phyloP scores from a whole-genome alignment of 2,329 filamentous ascomycete genomes.

The Colletotrichum sp. region DNA sequence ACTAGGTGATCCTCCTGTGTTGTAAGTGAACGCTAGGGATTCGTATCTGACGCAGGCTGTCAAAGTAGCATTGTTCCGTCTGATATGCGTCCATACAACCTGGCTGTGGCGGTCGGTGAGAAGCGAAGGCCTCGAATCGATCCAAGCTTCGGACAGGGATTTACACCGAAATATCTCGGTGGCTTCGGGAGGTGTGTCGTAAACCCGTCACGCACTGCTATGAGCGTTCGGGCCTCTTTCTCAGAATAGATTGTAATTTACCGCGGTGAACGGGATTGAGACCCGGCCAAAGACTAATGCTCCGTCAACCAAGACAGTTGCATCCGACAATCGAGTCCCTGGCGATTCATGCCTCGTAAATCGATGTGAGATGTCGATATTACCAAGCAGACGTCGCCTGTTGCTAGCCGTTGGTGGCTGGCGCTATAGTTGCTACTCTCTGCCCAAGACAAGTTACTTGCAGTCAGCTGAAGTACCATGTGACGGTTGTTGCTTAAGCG shows the following conservation, averaged over 20 bases:
- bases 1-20: not conserved
- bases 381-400: not conserved
- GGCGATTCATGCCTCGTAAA: not conserved
- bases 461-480: not conserved
- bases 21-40: not conserved
- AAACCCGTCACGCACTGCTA: not conserved
- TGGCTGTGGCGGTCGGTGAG: not conserved
- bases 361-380: not conserved
- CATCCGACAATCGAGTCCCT: not conserved
- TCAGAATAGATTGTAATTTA: not conserved
- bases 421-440: not conserved
- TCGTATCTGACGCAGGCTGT: slow-evolving; percentile 3
- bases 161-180: slow-evolving; percentile 12
- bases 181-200: not conserved
- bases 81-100: not conserved
- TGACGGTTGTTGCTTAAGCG: not conserved
- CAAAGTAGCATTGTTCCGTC: slow-evolving; percentile 6
- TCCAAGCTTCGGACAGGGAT: slow-evolving; percentile 3
- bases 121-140: not conserved
- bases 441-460: not conserved
- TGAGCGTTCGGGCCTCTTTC: not conserved
- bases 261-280: not conserved
- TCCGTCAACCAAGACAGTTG: not conserved
- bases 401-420: not conserved
- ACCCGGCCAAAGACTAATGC: not conserved